phyloP scores from a whole-genome alignment of 2,329 filamentous ascomycete genomes.

The Fusarium sp. region DNA sequence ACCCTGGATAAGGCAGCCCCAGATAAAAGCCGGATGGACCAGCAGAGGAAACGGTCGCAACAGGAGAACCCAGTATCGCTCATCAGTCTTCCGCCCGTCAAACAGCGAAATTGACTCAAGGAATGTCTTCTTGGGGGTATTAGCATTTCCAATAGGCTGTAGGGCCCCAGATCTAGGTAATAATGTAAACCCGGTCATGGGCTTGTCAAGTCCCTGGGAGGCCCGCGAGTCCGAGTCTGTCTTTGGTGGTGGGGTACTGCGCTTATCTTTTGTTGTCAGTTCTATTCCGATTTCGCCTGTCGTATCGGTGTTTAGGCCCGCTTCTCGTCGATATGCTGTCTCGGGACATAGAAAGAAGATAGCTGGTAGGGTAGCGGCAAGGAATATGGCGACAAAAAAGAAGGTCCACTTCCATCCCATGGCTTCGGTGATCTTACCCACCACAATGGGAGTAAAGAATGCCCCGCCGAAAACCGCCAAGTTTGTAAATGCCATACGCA shows the following conservation, averaged over 20 bases:
- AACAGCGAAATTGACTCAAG: slow-evolving; percentile 72
- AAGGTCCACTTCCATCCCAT: slow-evolving; percentile 91
- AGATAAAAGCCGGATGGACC: slow-evolving; percentile 84
- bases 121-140: slow-evolving; percentile 65
- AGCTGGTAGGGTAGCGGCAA: slow-evolving; percentile 72
- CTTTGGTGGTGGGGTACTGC: slow-evolving; percentile 12
- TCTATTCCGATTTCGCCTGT: slow-evolving; percentile 46
- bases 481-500: slow-evolving; percentile 83
- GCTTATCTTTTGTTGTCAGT: slow-evolving; percentile 23
- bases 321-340: slow-evolving; percentile 77
- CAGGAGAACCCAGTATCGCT: slow-evolving; percentile 71
- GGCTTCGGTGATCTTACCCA: slow-evolving; percentile 80
- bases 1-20: slow-evolving; percentile 82
- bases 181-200: slow-evolving; percentile 42
- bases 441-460: slow-evolving; percentile 83
- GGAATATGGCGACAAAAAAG: slow-evolving; percentile 87
- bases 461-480: slow-evolving; percentile 65
- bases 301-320: slow-evolving; percentile 75
- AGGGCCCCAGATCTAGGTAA: slow-evolving; percentile 47
- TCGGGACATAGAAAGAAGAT: slow-evolving; percentile 85
- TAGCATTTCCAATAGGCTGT: slow-evolving; percentile 48
- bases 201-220: slow-evolving; percentile 1
- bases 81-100: slow-evolving; percentile 83
- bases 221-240: slow-evolving; percentile 6
- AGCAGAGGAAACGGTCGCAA: slow-evolving; percentile 85